Evolutionary conservation across 306 rosid species (phyloP).

Genomic region (Quercus wislizeni): DNA sequence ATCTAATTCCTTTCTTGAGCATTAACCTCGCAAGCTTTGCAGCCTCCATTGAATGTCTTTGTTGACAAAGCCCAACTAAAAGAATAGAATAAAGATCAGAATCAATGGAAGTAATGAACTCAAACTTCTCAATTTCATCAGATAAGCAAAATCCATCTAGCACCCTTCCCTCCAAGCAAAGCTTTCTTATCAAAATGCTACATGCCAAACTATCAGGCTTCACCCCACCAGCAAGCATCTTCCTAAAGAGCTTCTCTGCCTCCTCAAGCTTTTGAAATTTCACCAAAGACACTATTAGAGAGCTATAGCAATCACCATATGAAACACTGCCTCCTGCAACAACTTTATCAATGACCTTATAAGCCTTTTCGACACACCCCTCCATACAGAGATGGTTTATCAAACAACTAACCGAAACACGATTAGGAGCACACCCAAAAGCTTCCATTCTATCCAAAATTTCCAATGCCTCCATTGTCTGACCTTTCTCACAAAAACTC

Average conservation of each 20-base stretch:
- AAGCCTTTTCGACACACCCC: slow-evolving; percentile 56
- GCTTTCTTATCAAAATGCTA: slow-evolving; percentile 61
- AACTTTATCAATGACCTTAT: slow-evolving; percentile 50
- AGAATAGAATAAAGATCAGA: slow-evolving; percentile 58
- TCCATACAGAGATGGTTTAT: slow-evolving; percentile 47
- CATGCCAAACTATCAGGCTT: slow-evolving; percentile 61
- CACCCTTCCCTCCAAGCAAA: slow-evolving; percentile 46
- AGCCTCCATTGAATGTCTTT: slow-evolving; percentile 49
- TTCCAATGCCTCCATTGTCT: slow-evolving; percentile 49
- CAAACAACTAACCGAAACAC: slow-evolving; percentile 53
- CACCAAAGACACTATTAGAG: slow-evolving; percentile 61
- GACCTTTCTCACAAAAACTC: slow-evolving; percentile 57
- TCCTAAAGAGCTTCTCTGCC: slow-evolving; percentile 64
- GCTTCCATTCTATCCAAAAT: slow-evolving; percentile 71
- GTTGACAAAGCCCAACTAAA: slow-evolving; percentile 60
- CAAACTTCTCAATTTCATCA: slow-evolving; percentile 53
- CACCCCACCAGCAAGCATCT: slow-evolving; percentile 52
- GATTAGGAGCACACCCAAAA: slow-evolving; percentile 57
- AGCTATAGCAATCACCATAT: slow-evolving; percentile 59
- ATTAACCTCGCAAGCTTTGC: slow-evolving; percentile 52
- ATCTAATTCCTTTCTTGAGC: slow-evolving; percentile 58
- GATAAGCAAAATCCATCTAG: slow-evolving; percentile 61
- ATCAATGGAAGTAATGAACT: slow-evolving; percentile 53
- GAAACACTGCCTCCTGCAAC: slow-evolving; percentile 51
- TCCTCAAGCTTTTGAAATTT: slow-evolving; percentile 42